Evolutionary conservation across 1,139 yeast genomes (phyloP), one percentile per base, ranked within the genome.

Genomic region (Hansenula sp.): DNA sequence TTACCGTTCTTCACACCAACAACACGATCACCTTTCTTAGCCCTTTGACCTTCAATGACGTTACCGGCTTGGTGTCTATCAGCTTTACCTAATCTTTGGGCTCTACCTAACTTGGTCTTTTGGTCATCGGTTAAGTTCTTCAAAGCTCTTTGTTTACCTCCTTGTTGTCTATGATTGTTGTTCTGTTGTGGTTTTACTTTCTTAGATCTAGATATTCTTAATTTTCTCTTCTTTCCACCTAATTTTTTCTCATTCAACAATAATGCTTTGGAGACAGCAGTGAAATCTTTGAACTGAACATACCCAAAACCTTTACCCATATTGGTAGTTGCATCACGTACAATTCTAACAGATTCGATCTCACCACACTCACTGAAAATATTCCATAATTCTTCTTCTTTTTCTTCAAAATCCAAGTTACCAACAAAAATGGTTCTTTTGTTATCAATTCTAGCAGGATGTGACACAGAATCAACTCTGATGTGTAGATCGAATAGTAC

Each of bases 281-380:
- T 77, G 24, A 91, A 70, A 64, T 91, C 96, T 50, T 74, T 77
- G 68, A 91, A 94, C 66, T 93, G 98, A 30, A 94, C 90, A 63
- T 90, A 87, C 5, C 96, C 99, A 70, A 94, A 91, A 5, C 99
- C 99, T 67, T 93, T 94, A 54, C 99, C 99, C 50, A 93, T 72
- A 58, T 94, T 93, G 27, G 98, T 93, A 66, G 88, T 88, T 17
- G 96, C 69, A 63, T 94, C 99, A 60, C 99, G 81, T 31, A 94
- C 79, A 43, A 94, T 76, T 62, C 99, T 79, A 24, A 91, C 97
- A 50, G 88, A 84, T 62, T 90, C 96, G 43, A 94, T 84, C 36
- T 77, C 77, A 39, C 89, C 90, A 53, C 84, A 74, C 18, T 71
- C 66, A 3, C 73, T 76, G 66, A 94, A 94, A 63, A 85, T 89